Evolutionary conservation across 169 alveolate species (phyloP), one percentile per base, ranked within the genome.

Genomic region (Eimeria necatrix): DNA sequence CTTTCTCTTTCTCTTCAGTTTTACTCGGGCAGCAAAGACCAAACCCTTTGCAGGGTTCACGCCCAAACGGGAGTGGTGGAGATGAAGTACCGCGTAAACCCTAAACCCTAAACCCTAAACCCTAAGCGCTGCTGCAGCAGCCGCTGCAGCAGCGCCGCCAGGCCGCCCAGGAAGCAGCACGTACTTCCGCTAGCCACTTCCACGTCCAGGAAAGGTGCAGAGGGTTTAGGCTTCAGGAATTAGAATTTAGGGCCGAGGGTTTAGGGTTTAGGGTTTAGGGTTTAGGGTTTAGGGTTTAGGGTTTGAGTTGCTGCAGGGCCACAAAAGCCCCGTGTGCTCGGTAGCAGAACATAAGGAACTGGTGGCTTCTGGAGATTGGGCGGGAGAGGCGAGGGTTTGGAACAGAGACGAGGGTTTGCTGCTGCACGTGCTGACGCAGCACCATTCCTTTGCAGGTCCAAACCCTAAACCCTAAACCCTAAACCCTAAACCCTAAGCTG

Each of bases 311-410:
- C 26, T 22, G 46, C 89, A 80, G 89, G 89, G 89, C 14, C 89
- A 80, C 89, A 52, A 7, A 48, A 48, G 71, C 9, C 52, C 89
- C 16, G 70, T 80, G 14, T 80, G 89, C 24, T 80, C 89, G 24
- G 89, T 80, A 14, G 89, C 89, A 26, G 89, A 80, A 68, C 49
- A 20, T 16, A 20, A n/a, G 4, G 89, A 51, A 14, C 2, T 49
- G 9, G 56, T 80, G 14, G 89, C 89, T 3, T 48, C 89, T 12
- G 89, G 89, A 14, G 89, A 48, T 9, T 80, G 89, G 89, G 70
- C n/a, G 4, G 89, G 89, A 26, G 89, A 80, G 70, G 89, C 89
- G 48, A 80, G 89, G 70, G 89, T 80, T 80, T 80, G 89, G 89
- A 20, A n/a, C 49, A 12, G 71, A n/a, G 71, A 80, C 20, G 46